Evolutionary conservation across 78 protist species (phyloP), one percentile per base, ranked within the genome.

Genomic region (Planoprotostelium fungivorum): DNA sequence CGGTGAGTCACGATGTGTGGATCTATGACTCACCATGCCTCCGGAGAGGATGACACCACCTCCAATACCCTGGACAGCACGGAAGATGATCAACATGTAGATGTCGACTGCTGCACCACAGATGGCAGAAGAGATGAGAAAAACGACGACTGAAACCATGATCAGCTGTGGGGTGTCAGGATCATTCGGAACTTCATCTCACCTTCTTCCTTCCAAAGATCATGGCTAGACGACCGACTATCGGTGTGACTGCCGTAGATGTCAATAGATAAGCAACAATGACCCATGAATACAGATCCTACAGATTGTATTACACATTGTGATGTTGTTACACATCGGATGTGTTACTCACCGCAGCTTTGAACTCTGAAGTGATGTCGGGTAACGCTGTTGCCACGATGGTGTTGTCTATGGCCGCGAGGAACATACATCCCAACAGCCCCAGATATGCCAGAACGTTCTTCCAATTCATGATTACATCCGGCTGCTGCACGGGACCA

Each of bases 31-130:
- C 73, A 51, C 73, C 73, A 92, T 92, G 28, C 88, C 94, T 0
- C 93, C 94, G 84, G 90, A 34, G 93, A 92, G 89, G 84, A 92
- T 84, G 36, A 90, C 94, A 86, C 94, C 94, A n/a, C 94, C 94
- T n/a, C 92, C 94, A 37, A 92, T 34, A 29, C 94, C 94, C 85
- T 92, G 94, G 1, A 92, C 63, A 0, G 90, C 94, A 34, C 94
- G n/a, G 0, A 84, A 87, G 0, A 86, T 29, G 37, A 92, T 92
- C 36, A 92, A 38, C 94, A 92, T 92, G 28, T 36, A 84, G 87
- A 92, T 88, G 0, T 87, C n/a, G 23, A 38, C 84, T 0, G 94
- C 63, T 0, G 63, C 84, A 0, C 93, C 94, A 83, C 94, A 92
- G 38, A 92, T 38, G 0, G 90, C 34, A 1, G 89, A 84, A 1